Evolutionary conservation across 441 rosid species (phyloP), one percentile per base, ranked within the genome.

Genomic region (Pelargonium citronellum): DNA sequence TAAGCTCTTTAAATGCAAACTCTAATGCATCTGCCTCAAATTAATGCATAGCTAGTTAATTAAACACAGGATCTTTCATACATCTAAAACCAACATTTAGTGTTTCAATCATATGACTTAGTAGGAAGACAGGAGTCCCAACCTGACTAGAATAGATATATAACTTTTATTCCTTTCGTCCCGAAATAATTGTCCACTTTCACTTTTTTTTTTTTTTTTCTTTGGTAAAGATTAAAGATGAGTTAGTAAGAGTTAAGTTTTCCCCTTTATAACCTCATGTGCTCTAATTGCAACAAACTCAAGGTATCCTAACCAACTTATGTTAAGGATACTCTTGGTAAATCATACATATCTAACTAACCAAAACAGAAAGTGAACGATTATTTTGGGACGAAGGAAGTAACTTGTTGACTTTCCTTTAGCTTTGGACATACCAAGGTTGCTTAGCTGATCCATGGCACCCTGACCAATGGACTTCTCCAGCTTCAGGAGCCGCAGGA

Each of bases 401-500:
- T 55, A 55, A 16, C 61, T 15, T 55, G 61, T 15, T 55, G 3
- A 55, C 20, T 19, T 55, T 55, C 2, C 64, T 22, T 8, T 60
- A 60, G 13, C 37, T 4, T 65, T n/a, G 69, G 71, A 63, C 79
- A 69, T 88, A 95, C 99, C 99, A 22, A 95, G 91, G 83, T 88
- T 95, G 92, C 89, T 87, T 62, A 95, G 95, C 78, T 95, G 95
- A 79, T 92, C 77, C 10, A 95, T 79, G 76, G 96, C 81, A 22
- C 85, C 83, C 73, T 83, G 93, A 64, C 99, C 97, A 66, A 95
- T 77, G 8, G 98, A 85, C 57, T 69, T 78, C 76, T 95, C 99
- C 69, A 95, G 87, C 83, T 89, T 90, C 75, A 95, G 90, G 70
- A 92, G 79, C 74, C 89, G 86, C 79, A 95, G 79, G 71, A 95